Conservation (phyloP, 768 basidiomycete species). For the Ramaria sp. region DNA sequence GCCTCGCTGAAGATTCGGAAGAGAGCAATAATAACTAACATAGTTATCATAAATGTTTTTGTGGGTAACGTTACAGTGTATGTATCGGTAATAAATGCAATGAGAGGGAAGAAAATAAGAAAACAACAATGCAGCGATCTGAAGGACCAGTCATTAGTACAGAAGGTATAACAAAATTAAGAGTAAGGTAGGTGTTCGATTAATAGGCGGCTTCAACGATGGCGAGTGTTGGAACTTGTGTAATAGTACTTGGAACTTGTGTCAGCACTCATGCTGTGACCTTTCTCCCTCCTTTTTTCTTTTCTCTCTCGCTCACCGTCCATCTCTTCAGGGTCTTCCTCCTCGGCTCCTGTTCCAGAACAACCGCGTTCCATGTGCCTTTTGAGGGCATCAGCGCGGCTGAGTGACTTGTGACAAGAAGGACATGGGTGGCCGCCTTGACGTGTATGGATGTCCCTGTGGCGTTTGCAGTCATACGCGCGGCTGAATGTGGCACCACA, state of each 20-base stretch:
- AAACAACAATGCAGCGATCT: not conserved
- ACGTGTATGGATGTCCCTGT: constrained; percentile 63
- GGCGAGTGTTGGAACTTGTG: not conserved
- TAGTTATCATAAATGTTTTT: not conserved
- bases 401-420: constrained; percentile 69
- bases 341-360: constrained; percentile 4
- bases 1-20: constrained; percentile 24
- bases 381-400: constrained; percentile 70
- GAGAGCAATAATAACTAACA: constrained; percentile 19
- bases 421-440: constrained; percentile 61
- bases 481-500: constrained; percentile 76
- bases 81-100: constrained; percentile 1
- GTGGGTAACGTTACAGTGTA: not conserved
- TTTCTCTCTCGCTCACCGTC: constrained; percentile 4
- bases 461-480: constrained; percentile 72
- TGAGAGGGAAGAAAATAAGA: not conserved
- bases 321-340: constrained; percentile 1
- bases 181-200: not conserved
- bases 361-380: constrained; percentile 76
- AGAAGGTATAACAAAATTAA: not conserved
- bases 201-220: not conserved
- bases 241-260: constrained; percentile 5
- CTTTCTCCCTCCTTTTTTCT: not conserved
- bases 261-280: not conserved
- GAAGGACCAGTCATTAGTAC: not conserved